phyloP scores from a whole-genome alignment of 345 rosid genomes.

The Camelina neglecta region DNA sequence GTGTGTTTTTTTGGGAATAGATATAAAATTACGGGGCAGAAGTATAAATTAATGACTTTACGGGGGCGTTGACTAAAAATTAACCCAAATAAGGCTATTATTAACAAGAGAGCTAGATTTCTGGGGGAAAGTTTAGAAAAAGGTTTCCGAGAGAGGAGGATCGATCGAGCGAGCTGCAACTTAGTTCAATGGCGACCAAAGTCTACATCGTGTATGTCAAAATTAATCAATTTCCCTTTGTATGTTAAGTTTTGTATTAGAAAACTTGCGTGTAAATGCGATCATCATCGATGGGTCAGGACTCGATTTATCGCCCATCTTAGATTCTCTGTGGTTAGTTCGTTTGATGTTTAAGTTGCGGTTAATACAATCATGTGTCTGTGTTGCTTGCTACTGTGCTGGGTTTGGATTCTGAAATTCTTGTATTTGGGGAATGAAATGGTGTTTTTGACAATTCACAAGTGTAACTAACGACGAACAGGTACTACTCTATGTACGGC shows the following conservation, averaged over 20 bases:
- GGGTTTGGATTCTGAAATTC: neutral
- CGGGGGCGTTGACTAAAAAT: neutral
- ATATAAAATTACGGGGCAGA: neutral
- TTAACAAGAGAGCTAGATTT: slow-evolving; percentile 2
- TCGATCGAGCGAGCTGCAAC: neutral
- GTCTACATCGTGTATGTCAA: slow-evolving; percentile 71
- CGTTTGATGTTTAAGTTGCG: neutral
- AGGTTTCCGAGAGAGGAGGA: slow-evolving; percentile 4
- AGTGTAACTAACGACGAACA: slow-evolving; percentile 35
- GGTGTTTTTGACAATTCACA: neutral
- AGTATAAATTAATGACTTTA: neutral
- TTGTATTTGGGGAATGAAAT: neutral
- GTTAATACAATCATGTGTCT: neutral
- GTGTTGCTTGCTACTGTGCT: slow-evolving; percentile 2
- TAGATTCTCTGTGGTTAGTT: neutral
- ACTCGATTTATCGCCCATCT: neutral
- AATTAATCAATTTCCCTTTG: neutral
- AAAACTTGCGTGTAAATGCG: slow-evolving; percentile 4
- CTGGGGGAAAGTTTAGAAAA: slow-evolving; percentile 5
- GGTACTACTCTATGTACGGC: slow-evolving; percentile 96
- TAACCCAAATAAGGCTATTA: neutral
- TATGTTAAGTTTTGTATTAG: neutral
- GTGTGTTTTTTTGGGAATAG: neutral
- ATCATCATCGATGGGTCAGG: slow-evolving; percentile 17
- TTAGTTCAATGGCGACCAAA: slow-evolving; percentile 59